Conservation (phyloP, 176 grass and related monocot species). For the Oryza brachyantha region DNA sequence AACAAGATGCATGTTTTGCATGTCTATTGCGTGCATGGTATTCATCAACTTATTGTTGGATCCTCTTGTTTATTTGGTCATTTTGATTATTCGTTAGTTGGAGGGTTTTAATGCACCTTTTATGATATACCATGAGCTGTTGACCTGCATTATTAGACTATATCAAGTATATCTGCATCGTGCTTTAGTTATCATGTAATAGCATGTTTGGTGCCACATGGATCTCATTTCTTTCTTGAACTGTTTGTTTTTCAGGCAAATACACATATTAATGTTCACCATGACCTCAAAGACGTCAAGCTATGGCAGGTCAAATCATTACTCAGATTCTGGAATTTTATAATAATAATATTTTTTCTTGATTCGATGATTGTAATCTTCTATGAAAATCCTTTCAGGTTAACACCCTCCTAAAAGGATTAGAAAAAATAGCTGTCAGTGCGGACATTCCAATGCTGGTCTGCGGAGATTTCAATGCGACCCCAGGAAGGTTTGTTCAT, state of each 20-base stretch:
- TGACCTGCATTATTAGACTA: background rate
- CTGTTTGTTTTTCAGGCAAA: slow-evolving; percentile 66
- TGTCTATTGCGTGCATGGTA: background rate
- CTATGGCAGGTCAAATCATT: slow-evolving; percentile 98
- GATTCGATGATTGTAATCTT: slow-evolving; percentile 23
- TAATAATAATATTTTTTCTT: too few relatives aligned
- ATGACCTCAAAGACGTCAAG: slow-evolving; percentile 97
- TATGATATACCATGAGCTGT: background rate
- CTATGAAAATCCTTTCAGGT: slow-evolving; percentile 56
- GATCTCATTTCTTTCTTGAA: slow-evolving; percentile 28
- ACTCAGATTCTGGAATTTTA: too few relatives aligned
- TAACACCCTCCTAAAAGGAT: slow-evolving; percentile 93
- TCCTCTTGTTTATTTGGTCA: background rate
- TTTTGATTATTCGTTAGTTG: background rate
- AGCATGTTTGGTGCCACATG: too few relatives aligned
- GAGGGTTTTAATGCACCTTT: background rate
- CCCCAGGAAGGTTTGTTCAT: slow-evolving; percentile 70
- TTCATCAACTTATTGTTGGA: background rate
- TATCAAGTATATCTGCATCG: background rate
- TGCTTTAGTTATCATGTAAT: too few relatives aligned
- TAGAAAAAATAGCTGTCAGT: slow-evolving; percentile 99
- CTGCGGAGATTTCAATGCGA: slow-evolving; percentile 97
- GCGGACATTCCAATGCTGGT: slow-evolving; percentile 99
- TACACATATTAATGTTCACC: slow-evolving; percentile 97
- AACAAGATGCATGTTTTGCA: background rate